Conservation (phyloP, 2,329 filamentous ascomycete species). For the Sclerotinia borealis region DNA sequence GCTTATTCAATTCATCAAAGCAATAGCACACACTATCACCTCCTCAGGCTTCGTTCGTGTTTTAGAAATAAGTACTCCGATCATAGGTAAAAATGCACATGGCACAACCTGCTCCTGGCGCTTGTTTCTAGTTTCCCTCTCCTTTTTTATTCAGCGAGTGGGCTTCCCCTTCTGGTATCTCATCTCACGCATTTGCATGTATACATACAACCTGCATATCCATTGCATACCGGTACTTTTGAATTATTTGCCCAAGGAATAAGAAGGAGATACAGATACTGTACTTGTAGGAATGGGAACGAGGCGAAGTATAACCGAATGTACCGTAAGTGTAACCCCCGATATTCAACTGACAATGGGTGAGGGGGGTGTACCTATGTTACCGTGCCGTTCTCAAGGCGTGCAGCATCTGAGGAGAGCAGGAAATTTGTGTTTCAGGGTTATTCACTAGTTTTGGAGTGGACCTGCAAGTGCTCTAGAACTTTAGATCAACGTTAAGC, state of each 20-base stretch:
- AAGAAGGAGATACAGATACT: too few species aligned
- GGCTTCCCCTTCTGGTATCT: neutral
- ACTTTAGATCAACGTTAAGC: conserved; percentile 8
- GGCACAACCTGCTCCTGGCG: conserved; percentile 10
- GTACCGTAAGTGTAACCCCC: neutral
- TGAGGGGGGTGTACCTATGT: neutral
- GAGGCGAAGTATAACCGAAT: conserved; percentile 2
- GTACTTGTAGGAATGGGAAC: conserved; percentile 2
- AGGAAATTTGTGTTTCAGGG: conserved; percentile 11
- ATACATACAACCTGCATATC: neutral
- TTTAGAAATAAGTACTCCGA: neutral
- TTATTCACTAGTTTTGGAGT: neutral
- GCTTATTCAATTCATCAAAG: too few species aligned
- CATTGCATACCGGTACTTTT: neutral
- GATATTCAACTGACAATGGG: neutral
- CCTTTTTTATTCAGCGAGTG: neutral
- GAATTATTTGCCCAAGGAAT: neutral
- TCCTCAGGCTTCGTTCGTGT: conserved; percentile 6
- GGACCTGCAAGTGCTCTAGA: neutral
- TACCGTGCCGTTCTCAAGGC: neutral
- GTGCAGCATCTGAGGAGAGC: conserved; percentile 3
- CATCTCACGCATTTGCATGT: neutral
- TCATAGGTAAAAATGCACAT: neutral
- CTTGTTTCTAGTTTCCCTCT: conserved; percentile 8
- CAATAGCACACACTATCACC: neutral